Conservation (phyloP, 257 asterid species). For the Nemophila menziesii region DNA sequence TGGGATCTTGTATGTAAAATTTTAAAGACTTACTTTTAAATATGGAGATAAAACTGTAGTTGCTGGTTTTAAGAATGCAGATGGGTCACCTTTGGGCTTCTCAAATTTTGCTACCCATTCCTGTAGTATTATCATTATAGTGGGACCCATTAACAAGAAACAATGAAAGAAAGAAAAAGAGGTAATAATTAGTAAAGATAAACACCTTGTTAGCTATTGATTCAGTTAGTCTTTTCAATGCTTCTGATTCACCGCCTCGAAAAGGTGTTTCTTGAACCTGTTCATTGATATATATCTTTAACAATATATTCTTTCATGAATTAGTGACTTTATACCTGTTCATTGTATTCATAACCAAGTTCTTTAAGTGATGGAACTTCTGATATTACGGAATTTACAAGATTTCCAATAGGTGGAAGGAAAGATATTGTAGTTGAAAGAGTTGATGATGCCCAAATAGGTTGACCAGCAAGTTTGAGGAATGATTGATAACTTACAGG, state of each 20-base stretch:
- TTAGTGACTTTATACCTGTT: constrained; percentile 33
- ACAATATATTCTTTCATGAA: constrained; percentile 3
- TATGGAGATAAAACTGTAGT: constrained; percentile 90
- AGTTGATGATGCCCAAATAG: constrained; percentile 64
- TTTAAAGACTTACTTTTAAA: constrained; percentile 76
- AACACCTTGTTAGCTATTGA: constrained; percentile 61
- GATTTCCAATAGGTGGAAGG: constrained; percentile 67
- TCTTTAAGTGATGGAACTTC: constrained; percentile 65
- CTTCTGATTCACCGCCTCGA: constrained; percentile 95
- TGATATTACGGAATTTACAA: constrained; percentile 31
- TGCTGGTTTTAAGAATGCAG: constrained; percentile 76
- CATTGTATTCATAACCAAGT: constrained; percentile 59
- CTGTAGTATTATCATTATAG: constrained; percentile 19
- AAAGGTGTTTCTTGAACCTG: constrained; percentile 71
- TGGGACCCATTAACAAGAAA: neutral
- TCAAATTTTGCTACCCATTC: constrained; percentile 92
- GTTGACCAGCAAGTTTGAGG: constrained; percentile 78
- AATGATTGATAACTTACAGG: constrained; percentile 83
- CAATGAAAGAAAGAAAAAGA: neutral
- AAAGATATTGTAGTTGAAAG: constrained; percentile 26
- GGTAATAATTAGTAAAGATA: neutral
- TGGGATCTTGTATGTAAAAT: neutral
- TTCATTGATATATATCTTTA: constrained; percentile 10
- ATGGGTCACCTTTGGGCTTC: constrained; percentile 96
- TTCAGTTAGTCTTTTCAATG: constrained; percentile 61